Percentiles rank a stretch among this genome's conserved stretches.
Evolutionary conservation across 2,329 filamentous ascomycete species (phyloP).

Genomic region (Diaporthe capsici): DNA sequence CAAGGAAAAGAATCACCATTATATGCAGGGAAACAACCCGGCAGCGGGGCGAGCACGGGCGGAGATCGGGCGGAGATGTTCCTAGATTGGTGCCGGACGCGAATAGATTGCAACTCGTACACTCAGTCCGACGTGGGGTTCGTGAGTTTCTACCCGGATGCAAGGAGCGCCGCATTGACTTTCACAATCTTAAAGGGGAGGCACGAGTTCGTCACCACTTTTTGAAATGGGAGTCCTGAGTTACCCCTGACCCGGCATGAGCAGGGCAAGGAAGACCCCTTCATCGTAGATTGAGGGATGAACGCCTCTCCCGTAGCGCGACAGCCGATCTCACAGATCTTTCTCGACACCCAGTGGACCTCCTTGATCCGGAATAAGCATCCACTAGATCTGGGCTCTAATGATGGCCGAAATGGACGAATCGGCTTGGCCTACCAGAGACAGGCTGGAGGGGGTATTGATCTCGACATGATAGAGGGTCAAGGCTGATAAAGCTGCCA

Average conservation of each 20-base stretch:
- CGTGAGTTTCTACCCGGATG: not conserved
- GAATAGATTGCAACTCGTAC: not conserved
- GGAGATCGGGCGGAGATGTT: constrained; percentile 17
- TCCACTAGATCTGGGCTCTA: constrained; percentile 3
- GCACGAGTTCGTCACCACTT: constrained; percentile 2
- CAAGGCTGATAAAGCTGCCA: constrained; percentile 1
- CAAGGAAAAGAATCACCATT: not conserved
- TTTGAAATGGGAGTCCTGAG: not conserved
- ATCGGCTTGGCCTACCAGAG: constrained; percentile 18
- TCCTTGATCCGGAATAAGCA: constrained; percentile 7
- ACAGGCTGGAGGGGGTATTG: not conserved
- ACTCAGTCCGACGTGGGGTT: not conserved
- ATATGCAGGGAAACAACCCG: not conserved
- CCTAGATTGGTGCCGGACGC: constrained; percentile 17
- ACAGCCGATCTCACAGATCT: constrained; percentile 17
- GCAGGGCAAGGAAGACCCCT: constrained; percentile 20
- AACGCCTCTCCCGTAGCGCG: constrained; percentile 22
- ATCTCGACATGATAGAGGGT: not conserved
- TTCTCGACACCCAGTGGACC: not conserved
- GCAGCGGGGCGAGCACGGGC: not conserved
- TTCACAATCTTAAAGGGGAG: not conserved
- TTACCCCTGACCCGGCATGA: not conserved
- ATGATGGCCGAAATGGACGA: not conserved
- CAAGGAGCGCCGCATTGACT: constrained; percentile 10
- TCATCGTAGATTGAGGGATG: constrained; percentile 15